Conservation (phyloP, 2,329 filamentous ascomycete species). For the Pyrenophora teres region DNA sequence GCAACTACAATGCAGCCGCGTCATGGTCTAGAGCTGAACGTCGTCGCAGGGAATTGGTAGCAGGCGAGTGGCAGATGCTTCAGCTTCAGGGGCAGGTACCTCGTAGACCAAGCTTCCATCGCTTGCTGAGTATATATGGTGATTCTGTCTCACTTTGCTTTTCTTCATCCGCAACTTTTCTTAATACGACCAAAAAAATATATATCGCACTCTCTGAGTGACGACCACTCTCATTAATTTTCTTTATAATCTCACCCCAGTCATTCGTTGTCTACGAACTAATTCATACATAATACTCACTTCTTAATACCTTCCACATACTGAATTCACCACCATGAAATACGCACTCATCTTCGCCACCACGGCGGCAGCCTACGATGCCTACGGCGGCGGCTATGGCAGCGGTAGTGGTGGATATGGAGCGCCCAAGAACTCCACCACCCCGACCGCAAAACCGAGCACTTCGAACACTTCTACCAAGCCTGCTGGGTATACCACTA, state of each 20-base stretch:
- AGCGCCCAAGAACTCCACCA: constrained; percentile 14
- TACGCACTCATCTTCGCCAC: constrained; percentile 34
- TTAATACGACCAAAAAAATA: constrained; percentile 17
- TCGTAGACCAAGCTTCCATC: background rate
- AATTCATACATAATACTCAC: constrained; percentile 11
- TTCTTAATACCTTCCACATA: constrained; percentile 15
- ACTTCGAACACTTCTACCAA: constrained; percentile 17
- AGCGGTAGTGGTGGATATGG: constrained; percentile 3
- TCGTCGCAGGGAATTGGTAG: background rate
- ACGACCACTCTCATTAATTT: constrained; percentile 19
- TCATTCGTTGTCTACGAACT: constrained; percentile 30
- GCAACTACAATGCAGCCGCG: constrained; percentile 6
- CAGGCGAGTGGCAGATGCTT: constrained; percentile 10
- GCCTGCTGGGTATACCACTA: constrained; percentile 34
- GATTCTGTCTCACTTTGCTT: background rate
- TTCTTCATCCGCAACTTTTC: constrained; percentile 21
- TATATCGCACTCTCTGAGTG: constrained; percentile 24
- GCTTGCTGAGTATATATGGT: constrained; percentile 19
- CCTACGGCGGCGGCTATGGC: constrained; percentile 12
- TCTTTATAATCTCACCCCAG: constrained; percentile 25
- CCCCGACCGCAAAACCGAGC: constrained; percentile 13
- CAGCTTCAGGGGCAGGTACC: constrained; percentile 17
- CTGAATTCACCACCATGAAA: constrained; percentile 22
- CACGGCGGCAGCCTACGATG: constrained; percentile 30
- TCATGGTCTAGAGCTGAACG: constrained; percentile 9